Evolutionary conservation across 179 eudicot species (phyloP), one percentile per base, ranked within the genome.

Genomic region (Actinidia polygama): DNA sequence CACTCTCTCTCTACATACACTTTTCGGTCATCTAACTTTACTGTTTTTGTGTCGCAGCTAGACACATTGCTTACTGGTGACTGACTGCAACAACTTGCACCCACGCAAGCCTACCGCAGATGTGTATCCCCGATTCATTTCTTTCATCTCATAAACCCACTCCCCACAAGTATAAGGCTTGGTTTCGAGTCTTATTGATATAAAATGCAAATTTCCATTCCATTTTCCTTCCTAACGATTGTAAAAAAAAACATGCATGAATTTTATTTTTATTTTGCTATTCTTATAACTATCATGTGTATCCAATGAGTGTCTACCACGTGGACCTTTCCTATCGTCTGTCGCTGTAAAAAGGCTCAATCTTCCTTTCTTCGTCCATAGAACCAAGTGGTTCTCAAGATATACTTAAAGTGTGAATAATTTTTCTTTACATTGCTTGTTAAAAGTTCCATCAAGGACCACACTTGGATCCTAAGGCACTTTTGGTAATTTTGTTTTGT

Each of bases 381-480:
- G 64, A 23, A 57, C 63, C 21, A 75, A 54, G 79, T 77, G 50
- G 47, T 57, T 58, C 24, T 40, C 79, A 57, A 30, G 68, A 57
- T 77, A 77, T 40, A 6, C 80, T 12, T 9, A 44, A 44, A 23
- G 24, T 58, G 54, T 40, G 69, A 62, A 61, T 77, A 7, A 59
- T 77, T 5, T 59, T 59, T 77, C 69, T 36, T 14, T n/a, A n/a
- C n/a, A 59, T 76, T 76, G 47, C 10, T 57, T 10, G 10, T 6
- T 76, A 16, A 40, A 15, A 36, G 8, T 76, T 30, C 67, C 73
- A 18, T 19, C 53, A 71, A 44, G 54, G 58, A 54, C 58, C n/a
- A n/a, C n/a, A 69, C 10, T 70, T 70, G 1, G 53, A 44, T 70
- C 50, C 49, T 54, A n/a, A 19, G n/a, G 14, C 15, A 55, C 47